Evolutionary conservation across 208 protist species (phyloP), one percentile per base, ranked within the genome.

Genomic region (Crithidia sp.): DNA sequence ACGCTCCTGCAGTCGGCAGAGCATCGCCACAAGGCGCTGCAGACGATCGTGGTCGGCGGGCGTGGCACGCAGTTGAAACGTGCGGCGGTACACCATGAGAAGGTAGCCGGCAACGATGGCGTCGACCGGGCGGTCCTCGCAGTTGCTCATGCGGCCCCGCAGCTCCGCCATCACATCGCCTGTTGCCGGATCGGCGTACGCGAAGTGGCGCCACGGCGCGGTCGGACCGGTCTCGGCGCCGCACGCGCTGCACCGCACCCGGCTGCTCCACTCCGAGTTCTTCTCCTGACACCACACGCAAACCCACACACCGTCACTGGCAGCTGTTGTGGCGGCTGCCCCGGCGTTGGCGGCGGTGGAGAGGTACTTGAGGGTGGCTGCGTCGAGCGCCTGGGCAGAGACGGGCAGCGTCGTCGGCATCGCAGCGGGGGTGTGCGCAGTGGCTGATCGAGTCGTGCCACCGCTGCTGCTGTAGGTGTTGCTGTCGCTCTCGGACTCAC

Each of bases 221-320:
- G 65, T 69, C 3, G 92, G 92, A 1, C 92, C 92, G 2, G 90
- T 96, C 58, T 94, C 86, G 8, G 90, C 90, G 13, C 87, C 88
- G 57, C 92, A 96, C 13, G 89, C 88, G 37, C 55, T 53, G 77
- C 92, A 96, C 61, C 86, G 81, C 43, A 89, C 64, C 10, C 92
- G 89, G 52, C 82, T 89, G 49, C 70, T 71, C 84, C 86, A 94
- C 83, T 82, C 83, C 0, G 78, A 72, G 68, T 96, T 91, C 16
- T 75, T 63, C 67, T 92, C 88, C 36, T 88, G 90, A 59, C 92
- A 96, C 90, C 92, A 96, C 45, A 95, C 86, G 72, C 92, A 96
- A 0, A 67, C 76, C 90, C 92, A 96, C 37, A 74, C 82, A 7
- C 89, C 92, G 55, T 90, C 85, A 28, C 52, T 41, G 13, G 16